Evolutionary conservation across 2,329 filamentous ascomycete species (phyloP).

Genomic region (Penicillium palitans): DNA sequence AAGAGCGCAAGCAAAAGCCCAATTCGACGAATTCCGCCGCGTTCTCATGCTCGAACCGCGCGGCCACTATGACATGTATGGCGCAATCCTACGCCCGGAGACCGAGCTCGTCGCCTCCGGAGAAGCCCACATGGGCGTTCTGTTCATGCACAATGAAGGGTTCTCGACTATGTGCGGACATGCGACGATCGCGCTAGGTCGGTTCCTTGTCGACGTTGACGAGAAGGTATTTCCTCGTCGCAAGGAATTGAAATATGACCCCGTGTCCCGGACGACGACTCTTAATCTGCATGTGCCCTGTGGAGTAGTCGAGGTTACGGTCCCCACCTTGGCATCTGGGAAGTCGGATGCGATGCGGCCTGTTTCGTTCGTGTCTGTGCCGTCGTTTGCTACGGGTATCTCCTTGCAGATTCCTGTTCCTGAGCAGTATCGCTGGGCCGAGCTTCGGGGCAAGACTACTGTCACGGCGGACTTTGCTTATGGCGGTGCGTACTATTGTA

Average conservation of each 20-base stretch:
- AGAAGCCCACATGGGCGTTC: constrained; percentile 50
- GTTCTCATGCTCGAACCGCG: constrained; percentile 51
- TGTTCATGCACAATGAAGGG: constrained; percentile 52
- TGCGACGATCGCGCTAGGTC: constrained; percentile 52
- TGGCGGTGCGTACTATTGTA: constrained; percentile 49
- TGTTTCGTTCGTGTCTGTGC: constrained; percentile 46
- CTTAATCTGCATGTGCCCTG: constrained; percentile 49
- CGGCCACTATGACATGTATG: constrained; percentile 55
- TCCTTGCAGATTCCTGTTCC: constrained; percentile 35
- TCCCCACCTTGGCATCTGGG: constrained; percentile 38
- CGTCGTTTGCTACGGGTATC: constrained; percentile 43
- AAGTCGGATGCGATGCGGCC: constrained; percentile 41
- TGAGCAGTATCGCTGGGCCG: constrained; percentile 38
- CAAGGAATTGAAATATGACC: constrained; percentile 33
- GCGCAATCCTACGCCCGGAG: constrained; percentile 46
- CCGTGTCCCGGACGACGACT: constrained; percentile 22
- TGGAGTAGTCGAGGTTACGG: constrained; percentile 44
- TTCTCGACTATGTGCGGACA: constrained; percentile 56
- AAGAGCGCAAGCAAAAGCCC: constrained; percentile 38
- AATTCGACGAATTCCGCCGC: constrained; percentile 45
- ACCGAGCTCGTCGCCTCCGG: constrained; percentile 45
- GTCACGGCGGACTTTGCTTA: constrained; percentile 43
- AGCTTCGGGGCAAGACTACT: constrained; percentile 29
- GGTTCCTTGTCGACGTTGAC: constrained; percentile 46
- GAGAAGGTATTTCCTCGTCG: constrained; percentile 45